Conservation (phyloP, 1,139 yeast species). For the Pneumocystis canis region DNA sequence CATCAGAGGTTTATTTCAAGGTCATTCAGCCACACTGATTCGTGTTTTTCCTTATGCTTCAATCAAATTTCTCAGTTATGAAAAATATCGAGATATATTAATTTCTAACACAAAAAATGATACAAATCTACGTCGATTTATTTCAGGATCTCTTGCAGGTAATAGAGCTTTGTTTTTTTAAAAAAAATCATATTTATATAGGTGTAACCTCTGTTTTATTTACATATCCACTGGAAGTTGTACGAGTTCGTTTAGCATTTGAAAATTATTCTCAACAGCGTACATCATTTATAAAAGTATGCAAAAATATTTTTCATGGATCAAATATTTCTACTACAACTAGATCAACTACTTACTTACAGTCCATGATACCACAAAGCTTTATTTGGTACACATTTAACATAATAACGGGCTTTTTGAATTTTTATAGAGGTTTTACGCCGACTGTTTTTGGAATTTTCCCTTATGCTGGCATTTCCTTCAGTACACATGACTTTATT, state of each 20-base stretch:
- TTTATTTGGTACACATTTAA: not conserved
- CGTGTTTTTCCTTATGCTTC: conserved; percentile 96
- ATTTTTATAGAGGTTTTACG: conserved; percentile 85
- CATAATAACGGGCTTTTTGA: conserved; percentile 26
- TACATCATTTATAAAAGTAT: conserved; percentile 11
- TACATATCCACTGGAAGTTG: conserved; percentile 83
- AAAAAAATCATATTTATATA: not conserved
- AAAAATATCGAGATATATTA: conserved; percentile 65
- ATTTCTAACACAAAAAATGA: conserved; percentile 66
- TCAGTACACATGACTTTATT: conserved; percentile 79
- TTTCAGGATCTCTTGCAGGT: conserved; percentile 75
- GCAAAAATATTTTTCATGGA: conserved; percentile 18
- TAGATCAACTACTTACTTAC: conserved; percentile 17
- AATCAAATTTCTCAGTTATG: conserved; percentile 92
- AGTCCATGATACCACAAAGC: not conserved
- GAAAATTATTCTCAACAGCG: conserved; percentile 25
- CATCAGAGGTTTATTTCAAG: conserved; percentile 71
- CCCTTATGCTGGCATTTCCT: conserved; percentile 96
- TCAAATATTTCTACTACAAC: conserved; percentile 21
- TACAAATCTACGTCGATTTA: conserved; percentile 61
- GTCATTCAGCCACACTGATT: conserved; percentile 82
- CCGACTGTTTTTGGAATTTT: conserved; percentile 93
- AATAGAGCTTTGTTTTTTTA: not conserved
- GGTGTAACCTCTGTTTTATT: conserved; percentile 75
- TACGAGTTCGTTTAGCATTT: conserved; percentile 83